A percentile compares a stretch with the other conserved stretches of the same genome.
Conservation (phyloP, 768 basidiomycete species). For the Guyanaporus albipodus region DNA sequence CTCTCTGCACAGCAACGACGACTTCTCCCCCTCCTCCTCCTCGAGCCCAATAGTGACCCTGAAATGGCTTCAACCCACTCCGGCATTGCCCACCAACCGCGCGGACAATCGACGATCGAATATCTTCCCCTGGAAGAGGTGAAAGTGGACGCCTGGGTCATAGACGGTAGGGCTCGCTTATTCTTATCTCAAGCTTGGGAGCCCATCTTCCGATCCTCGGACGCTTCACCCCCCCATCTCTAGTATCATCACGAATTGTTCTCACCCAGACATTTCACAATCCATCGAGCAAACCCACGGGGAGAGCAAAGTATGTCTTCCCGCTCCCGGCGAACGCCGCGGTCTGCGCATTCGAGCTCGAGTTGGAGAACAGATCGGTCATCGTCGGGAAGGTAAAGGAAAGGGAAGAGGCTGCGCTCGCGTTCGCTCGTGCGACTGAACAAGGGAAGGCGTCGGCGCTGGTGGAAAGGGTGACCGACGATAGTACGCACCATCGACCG, state of each 20-base stretch:
- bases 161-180: constrained; percentile 39
- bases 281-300: constrained; percentile 33
- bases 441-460: constrained; percentile 42
- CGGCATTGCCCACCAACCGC: constrained; percentile 33
- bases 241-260: constrained; percentile 44
- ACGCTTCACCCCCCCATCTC: not conserved
- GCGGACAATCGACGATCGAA: constrained; percentile 19
- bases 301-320: constrained; percentile 52
- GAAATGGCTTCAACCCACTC: constrained; percentile 14
- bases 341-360: constrained; percentile 52
- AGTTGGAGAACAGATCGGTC: constrained; percentile 39
- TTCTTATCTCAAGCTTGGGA: not conserved
- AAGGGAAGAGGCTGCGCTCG: constrained; percentile 38
- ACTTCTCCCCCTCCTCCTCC: not conserved
- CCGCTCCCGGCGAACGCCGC: constrained; percentile 55
- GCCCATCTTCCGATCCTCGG: not conserved
- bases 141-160: constrained; percentile 36
- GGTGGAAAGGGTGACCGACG: constrained; percentile 47
- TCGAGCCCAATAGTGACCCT: not conserved
- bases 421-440: constrained; percentile 39
- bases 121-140: constrained; percentile 43
- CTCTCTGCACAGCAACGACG: constrained; percentile 7
- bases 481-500: no score
- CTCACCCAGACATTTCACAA: constrained; percentile 42
- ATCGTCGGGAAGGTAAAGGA: constrained; percentile 48